Evolutionary conservation across 2,329 filamentous ascomycete species (phyloP).

Genomic region (Colletotrichum falcatum): DNA sequence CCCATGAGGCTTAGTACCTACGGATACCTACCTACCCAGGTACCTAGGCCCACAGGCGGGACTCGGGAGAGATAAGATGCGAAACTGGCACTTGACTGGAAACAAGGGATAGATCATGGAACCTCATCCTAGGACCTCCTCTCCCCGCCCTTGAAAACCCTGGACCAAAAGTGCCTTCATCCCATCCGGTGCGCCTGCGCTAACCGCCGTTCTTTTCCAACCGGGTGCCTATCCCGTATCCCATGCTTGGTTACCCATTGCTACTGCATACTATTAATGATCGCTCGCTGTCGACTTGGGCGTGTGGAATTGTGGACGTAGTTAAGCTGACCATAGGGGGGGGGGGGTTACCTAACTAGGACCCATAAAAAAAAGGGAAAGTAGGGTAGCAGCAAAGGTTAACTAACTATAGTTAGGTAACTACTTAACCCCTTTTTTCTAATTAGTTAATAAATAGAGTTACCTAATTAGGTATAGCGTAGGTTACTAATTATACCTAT

Average conservation of each 20-base stretch:
- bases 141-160: slow-evolving; percentile 18
- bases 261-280: too few relatives aligned
- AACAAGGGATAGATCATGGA: slow-evolving; percentile 6
- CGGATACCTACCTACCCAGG: too few relatives aligned
- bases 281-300: slow-evolving; percentile 1
- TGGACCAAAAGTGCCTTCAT: slow-evolving; percentile 5
- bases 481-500: too few relatives aligned
- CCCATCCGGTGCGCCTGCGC: neutral
- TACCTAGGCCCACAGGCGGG: neutral
- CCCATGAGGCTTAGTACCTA: slow-evolving; percentile 16
- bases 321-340: too few relatives aligned
- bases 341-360: too few relatives aligned
- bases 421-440: too few relatives aligned
- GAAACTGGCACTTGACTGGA: slow-evolving; percentile 7
- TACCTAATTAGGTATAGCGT: too few relatives aligned
- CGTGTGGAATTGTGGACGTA: neutral
- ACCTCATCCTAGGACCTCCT: slow-evolving; percentile 3
- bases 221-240: neutral
- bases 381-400: too few relatives aligned
- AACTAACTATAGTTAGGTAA: too few relatives aligned
- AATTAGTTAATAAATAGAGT: too few relatives aligned
- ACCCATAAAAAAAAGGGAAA: too few relatives aligned
- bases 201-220: neutral
- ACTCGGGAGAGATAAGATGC: neutral
- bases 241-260: too few relatives aligned